Percentiles rank a stretch among this genome's conserved stretches.
Conservation (phyloP, 306 rosid genomes). For the Abrus pulchellus region DNA sequence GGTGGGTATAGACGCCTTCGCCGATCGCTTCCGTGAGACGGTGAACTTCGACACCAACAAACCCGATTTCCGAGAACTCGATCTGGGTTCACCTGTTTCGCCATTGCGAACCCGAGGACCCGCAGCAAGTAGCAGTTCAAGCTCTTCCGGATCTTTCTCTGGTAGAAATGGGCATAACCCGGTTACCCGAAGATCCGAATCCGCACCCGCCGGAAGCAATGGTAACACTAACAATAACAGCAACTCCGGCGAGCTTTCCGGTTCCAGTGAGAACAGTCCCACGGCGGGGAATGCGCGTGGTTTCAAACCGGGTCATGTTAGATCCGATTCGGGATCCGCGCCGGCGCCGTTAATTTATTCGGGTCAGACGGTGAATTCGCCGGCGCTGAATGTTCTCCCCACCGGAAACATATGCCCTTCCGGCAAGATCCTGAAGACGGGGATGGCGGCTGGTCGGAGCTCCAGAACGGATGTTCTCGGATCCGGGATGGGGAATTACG, state of each 20-base stretch:
- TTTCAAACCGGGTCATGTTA: conserved; percentile 63
- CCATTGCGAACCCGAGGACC: conserved; percentile 76
- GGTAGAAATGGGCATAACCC: conserved; percentile 65
- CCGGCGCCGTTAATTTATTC: conserved; percentile 60
- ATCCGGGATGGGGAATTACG: conserved; percentile 80
- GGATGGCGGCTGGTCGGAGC: conserved; percentile 63
- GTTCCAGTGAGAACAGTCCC: conserved; percentile 87
- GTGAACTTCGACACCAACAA: conserved; percentile 75
- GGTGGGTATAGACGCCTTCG: conserved; percentile 51
- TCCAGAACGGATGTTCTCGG: conserved; percentile 79
- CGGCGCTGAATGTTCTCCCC: conserved; percentile 73
- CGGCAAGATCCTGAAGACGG: conserved; percentile 73
- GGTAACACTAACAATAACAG: conserved; percentile 38
- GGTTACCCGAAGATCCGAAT: conserved; percentile 61
- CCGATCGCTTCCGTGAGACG: conserved; percentile 72
- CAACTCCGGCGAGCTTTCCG: conserved; percentile 93
- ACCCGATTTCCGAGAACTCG: conserved; percentile 88
- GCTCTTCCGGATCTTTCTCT: conserved; percentile 92
- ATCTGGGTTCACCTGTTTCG: conserved; percentile 97
- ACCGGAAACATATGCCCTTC: conserved; percentile 96
- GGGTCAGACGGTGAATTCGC: conserved; percentile 76
- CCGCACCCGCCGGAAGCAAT: conserved; percentile 49
- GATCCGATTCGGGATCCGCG: conserved; percentile 74
- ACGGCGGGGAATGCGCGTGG: conserved; percentile 55
- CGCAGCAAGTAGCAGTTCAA: conserved; percentile 79